Conservation (phyloP, 495 filamentous ascomycete species). For the Neurospora sp. region DNA sequence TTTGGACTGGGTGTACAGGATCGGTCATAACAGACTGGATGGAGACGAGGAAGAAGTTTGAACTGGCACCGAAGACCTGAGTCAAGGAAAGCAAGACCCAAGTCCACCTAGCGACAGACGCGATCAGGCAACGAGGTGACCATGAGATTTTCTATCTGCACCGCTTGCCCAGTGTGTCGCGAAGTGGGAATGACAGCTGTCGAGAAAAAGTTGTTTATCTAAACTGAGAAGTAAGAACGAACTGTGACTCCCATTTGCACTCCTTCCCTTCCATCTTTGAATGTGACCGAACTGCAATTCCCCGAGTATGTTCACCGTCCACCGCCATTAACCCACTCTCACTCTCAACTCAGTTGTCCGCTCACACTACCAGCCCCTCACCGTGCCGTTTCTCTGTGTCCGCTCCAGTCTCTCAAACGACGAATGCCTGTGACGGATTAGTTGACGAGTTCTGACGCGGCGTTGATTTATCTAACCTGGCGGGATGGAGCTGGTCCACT, state of each 20-base stretch:
- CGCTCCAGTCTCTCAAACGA: neutral
- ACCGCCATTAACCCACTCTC: neutral
- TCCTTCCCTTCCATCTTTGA: neutral
- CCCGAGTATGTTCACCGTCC: accelerated
- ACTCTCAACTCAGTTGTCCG: neutral
- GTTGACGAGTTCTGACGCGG: neutral
- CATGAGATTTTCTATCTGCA: no score
- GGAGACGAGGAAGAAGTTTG: no score
- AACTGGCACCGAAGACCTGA: no score
- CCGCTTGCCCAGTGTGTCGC: accelerated
- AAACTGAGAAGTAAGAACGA: neutral
- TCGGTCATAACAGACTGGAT: no score
- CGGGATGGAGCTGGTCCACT: neutral
- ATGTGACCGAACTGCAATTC: neutral
- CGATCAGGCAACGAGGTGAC: no score
- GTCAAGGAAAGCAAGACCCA: no score
- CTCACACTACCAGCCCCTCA: neutral
- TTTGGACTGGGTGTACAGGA: no score
- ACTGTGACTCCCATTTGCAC: neutral
- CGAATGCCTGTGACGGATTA: neutral
- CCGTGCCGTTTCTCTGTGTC: neutral
- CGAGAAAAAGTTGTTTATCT: neutral
- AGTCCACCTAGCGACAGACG: no score
- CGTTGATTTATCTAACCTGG: neutral
- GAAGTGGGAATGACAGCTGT: neutral